Evolutionary conservation across 768 basidiomycete species (phyloP), one percentile per base, ranked within the genome.

Genomic region (Auricularia sp.): DNA sequence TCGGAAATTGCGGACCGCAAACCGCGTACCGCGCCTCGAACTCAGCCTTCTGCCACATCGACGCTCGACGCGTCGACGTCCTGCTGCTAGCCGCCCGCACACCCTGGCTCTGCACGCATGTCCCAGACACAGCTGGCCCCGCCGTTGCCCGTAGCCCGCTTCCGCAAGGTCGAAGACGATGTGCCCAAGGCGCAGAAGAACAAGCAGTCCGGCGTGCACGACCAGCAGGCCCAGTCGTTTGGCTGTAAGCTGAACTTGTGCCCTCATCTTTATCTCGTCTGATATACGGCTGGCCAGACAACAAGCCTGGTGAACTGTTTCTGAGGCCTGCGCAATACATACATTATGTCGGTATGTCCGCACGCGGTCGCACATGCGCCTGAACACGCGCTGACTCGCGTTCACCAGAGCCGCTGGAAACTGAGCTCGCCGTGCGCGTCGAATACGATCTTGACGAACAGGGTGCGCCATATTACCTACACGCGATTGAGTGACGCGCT

Each of bases 401-500:
- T 43, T 61, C 29, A 71, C 62, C 64, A 92, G 94, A 97, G 70
- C 96, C 96, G 0, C 78, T 97, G 68, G 96, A 99, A 72, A 86
- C 84, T 59, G 97, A 99, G 68, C 83, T 98, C 18, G 88, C 89
- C 6, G 84, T 85, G 44, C 93, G 96, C 69, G 96, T 99, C 29
- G 97, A 98, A 74, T 99, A 99, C 79, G 97, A 98, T 72, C 98
- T 99, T 94, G 97, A 98, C 72, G 97, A 98, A 72, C 95, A 98
- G 84, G 95, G 93, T 89, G 43, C 21, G 79, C 70, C 21, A 11
- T 3, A 39, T 34, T n/a, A 7, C 10, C 29, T 3, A 36, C 34
- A 33, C 47, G 44, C 29, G 44, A 51, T 67, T 29, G 36, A 21
- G 36, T n/a, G 29, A 42, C 36, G 42, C 61, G 14, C 33, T 61